phyloP scores from a whole-genome alignment of 352 stramenopile genomes.

The Phytopythium litorale region DNA sequence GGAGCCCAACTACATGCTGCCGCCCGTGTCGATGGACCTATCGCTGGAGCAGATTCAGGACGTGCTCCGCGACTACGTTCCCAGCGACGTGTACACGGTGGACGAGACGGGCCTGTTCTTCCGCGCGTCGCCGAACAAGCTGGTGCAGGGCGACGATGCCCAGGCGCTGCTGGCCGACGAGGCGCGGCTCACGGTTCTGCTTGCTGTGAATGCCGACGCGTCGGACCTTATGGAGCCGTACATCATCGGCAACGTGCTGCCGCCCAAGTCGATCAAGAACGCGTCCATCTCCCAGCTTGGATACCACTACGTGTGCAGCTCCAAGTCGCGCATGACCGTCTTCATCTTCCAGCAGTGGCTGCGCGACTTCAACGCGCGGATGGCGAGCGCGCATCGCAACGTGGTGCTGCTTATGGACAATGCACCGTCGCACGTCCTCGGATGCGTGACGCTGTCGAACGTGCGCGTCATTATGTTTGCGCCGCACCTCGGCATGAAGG shows the following conservation, averaged over 20 bases:
- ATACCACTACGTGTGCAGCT: conserved; percentile 86
- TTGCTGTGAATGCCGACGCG: conserved; percentile 70
- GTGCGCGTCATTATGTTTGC: conserved; percentile 86
- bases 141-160: conserved; percentile 77
- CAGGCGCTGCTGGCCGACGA: conserved; percentile 75
- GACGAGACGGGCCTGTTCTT: conserved; percentile 86
- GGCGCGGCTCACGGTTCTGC: conserved; percentile 63
- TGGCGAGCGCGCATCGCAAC: conserved; percentile 79
- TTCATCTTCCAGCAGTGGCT: conserved; percentile 90
- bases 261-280: conserved; percentile 79
- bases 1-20: conserved; percentile 75
- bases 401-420: conserved; percentile 87
- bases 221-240: conserved; percentile 84
- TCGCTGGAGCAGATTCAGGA: conserved; percentile 85
- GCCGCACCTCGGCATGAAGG: conserved; percentile 79
- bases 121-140: conserved; percentile 79
- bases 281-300: conserved; percentile 75
- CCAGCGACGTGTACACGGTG: conserved; percentile 83
- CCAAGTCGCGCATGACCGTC: conserved; percentile 82
- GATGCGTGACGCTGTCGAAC: conserved; percentile 79
- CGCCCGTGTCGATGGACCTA: conserved; percentile 76
- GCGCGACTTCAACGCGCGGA: conserved; percentile 81
- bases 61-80: conserved; percentile 74
- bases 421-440: conserved; percentile 77
- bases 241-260: conserved; percentile 73